phyloP scores from a whole-genome alignment of 2,329 filamentous ascomycete genomes.

The Zymoseptoria tritici region DNA sequence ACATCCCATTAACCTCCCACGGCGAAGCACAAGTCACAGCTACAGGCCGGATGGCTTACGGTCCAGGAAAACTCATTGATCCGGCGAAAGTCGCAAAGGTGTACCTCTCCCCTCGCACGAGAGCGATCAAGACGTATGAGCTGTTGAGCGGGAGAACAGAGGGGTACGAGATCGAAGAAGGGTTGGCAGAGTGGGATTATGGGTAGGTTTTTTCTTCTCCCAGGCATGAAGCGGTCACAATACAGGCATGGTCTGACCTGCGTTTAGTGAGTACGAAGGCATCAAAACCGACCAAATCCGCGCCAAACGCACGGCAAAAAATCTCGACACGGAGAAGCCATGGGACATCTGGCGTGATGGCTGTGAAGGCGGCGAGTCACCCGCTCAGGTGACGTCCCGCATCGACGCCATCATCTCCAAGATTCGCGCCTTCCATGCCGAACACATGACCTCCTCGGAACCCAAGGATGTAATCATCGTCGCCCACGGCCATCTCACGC shows the following conservation, averaged over 20 bases:
- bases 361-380: conserved; percentile 74
- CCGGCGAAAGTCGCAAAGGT: conserved; percentile 41
- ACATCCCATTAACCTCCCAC: conserved; percentile 74
- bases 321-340: conserved; percentile 42
- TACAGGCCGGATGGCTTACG: conserved; percentile 43
- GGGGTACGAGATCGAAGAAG: conserved; percentile 50
- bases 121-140: conserved; percentile 45
- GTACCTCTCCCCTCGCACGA: conserved; percentile 44
- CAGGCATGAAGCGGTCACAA: no score
- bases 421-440: conserved; percentile 56
- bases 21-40: conserved; percentile 58
- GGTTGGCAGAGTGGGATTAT: conserved; percentile 81
- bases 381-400: conserved; percentile 60
- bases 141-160: conserved; percentile 33
- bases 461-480: conserved; percentile 65
- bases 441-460: conserved; percentile 36
- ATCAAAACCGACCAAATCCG: conserved; percentile 65
- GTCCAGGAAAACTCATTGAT: conserved; percentile 45
- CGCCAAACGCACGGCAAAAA: conserved; percentile 50
- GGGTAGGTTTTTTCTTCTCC: conserved; percentile 32
- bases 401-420: conserved; percentile 66
- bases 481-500: conserved; percentile 76
- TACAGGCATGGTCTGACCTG: conserved; percentile 30
- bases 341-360: conserved; percentile 93
- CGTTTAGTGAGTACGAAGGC: conserved; percentile 59